phyloP scores from a whole-genome alignment of 352 stramenopile genomes.

The Globisporangium takayamanum region DNA sequence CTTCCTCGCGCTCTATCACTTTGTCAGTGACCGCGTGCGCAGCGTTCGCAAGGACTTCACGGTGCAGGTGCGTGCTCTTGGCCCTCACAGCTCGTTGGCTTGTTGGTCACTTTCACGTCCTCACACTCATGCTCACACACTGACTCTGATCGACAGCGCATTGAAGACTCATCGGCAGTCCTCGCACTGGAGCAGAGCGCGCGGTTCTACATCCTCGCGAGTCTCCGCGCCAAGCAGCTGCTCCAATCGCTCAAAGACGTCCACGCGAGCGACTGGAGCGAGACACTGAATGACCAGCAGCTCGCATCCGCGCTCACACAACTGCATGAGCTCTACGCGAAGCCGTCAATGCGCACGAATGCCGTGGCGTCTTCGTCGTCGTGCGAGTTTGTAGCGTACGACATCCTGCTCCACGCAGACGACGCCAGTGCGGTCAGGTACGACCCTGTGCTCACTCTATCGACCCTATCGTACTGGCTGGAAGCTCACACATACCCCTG shows the following conservation, averaged over 20 bases:
- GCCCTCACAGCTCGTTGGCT: too few relatives aligned
- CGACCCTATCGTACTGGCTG: not conserved
- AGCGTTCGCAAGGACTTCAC: constrained; percentile 70
- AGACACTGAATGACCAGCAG: constrained; percentile 66
- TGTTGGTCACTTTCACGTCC: too few relatives aligned
- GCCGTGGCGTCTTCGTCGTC: not conserved
- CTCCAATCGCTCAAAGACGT: constrained; percentile 10
- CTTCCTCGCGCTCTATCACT: constrained; percentile 67
- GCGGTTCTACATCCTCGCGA: constrained; percentile 52
- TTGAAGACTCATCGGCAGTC: constrained; percentile 26
- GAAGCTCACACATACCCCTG: not conserved
- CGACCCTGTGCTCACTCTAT: not conserved
- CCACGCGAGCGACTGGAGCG: constrained; percentile 46
- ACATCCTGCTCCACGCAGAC: constrained; percentile 52
- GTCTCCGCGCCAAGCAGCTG: constrained; percentile 30
- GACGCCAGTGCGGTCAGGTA: constrained; percentile 36
- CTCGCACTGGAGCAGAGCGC: constrained; percentile 38
- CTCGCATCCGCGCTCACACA: constrained; percentile 51
- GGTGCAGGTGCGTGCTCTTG: constrained; percentile 33
- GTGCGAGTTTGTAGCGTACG: constrained; percentile 45
- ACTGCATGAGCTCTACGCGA: constrained; percentile 35
- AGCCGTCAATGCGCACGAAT: not conserved
- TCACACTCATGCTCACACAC: not conserved
- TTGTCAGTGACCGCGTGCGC: constrained; percentile 60
- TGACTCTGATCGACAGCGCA: constrained; percentile 18